Base-by-base conservation (phyloP, 257 asterid species). In the Solanum okadae region DNA sequence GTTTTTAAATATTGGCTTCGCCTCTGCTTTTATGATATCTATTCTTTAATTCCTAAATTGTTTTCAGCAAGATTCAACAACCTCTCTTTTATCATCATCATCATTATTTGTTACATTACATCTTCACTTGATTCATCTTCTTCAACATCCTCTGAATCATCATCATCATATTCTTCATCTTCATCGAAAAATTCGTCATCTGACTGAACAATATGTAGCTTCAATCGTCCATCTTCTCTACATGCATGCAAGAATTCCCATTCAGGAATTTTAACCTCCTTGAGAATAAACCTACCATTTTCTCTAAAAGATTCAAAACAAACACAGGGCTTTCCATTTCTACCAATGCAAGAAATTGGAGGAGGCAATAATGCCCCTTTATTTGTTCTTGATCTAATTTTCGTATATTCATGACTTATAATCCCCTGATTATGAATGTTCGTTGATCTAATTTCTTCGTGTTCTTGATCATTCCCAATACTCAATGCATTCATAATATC, bases 221-320 rank as follows among this genome's bases (percentile, higher is more conserved):
- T 93, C 90, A 97, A 90, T 40, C 98, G 92, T 2, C 99, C 99
- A 22, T 95, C 93, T 90, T 95, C 95, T 8, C 99, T 93, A 83
- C 91, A 91, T 6, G 98, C 95, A 86, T 94, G 98, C 91, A 97
- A 49, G 85, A 91, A 90, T 61, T 97, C 98, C 71, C 93, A 95
- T 4, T 91, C 93, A 27, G 96, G 98, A 75, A 95, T 90, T 86
- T 93, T 94, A 23, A 94, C 87, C 88, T 94, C 95, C 73, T 91
- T 92, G n/a, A 97, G 98, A 86, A 96, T 92, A 79, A 97, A 92
- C 89, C 98, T 92, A 15, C 99, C 99, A 63, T 95, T 93, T 88
- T 93, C 90, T 84, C 97, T 91, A 35, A 79, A 89, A 3, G 98
- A 93, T 79, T 90, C 93, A 61, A 94, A 92, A 46, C 88, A 90